phyloP scores from a whole-genome alignment of 176 grass and related monocot genomes.

The Stipa capillata region DNA sequence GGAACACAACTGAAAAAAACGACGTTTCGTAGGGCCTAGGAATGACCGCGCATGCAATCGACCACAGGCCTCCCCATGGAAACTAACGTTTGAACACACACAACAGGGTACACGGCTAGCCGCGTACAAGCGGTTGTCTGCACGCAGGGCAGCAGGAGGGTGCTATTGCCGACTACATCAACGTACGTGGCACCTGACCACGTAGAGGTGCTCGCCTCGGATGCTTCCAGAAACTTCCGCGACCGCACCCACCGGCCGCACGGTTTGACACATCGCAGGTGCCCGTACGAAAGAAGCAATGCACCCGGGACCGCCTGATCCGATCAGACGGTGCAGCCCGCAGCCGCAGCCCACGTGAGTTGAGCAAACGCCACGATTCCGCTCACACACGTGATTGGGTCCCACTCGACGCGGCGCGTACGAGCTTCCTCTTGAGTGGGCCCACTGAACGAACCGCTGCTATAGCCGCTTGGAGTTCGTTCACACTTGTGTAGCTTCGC shows the following conservation, averaged over 20 bases:
- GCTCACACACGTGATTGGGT: slow-evolving; percentile 1
- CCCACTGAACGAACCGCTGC: too few species aligned
- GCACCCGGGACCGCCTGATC: not conserved
- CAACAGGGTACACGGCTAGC: too few species aligned
- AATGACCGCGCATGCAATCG: too few species aligned
- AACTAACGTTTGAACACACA: too few species aligned
- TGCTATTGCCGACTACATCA: too few species aligned
- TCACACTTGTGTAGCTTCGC: not conserved
- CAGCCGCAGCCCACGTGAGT: not conserved
- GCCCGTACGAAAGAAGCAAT: too few species aligned
- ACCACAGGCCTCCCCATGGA: too few species aligned
- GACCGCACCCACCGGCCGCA: not conserved
- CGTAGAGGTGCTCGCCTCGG: not conserved
- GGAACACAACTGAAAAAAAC: too few species aligned
- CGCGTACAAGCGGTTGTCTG: too few species aligned
- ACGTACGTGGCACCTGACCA: not conserved
- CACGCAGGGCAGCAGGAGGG: too few species aligned
- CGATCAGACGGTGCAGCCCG: not conserved
- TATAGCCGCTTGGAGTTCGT: too few species aligned
- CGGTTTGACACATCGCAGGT: not conserved
- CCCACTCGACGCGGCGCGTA: not conserved
- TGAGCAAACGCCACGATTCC: not conserved
- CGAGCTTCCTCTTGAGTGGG: not conserved
- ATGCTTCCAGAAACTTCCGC: not conserved
- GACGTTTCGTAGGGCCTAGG: too few species aligned